Base-by-base conservation (phyloP, 1,284 basidiomycete genomes). In the Tilletia horrida region DNA sequence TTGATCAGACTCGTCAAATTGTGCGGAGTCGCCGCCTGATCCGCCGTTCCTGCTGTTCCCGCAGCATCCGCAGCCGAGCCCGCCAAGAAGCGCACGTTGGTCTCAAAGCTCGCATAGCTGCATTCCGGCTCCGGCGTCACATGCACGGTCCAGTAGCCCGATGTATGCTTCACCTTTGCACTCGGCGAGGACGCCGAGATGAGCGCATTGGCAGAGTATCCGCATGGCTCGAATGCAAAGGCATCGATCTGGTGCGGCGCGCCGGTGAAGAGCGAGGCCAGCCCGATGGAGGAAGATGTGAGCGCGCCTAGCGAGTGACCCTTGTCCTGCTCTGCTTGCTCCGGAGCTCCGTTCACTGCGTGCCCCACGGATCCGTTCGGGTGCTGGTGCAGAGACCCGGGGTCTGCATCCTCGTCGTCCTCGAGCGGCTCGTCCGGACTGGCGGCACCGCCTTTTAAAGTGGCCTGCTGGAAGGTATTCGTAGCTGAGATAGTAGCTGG, bases 41-140 rank as follows among this genome's bases (percentile, higher is more conserved):
- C 27, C 40, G 3, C 18, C 35, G 16, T 11, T n/a, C 7, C n/a
- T n/a, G n/a, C n/a, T n/a, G n/a, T n/a, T n/a, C n/a, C n/a, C n/a
- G n/a, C n/a, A n/a, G n/a, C 63, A n/a, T 29, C 52, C 16, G 23
- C n/a, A 13, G 64, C 1, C 14, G 44, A 52, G 18, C 55, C 55
- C 11, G 55, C 14, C 55, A 59, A 59, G 55, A 59, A 59, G 13
- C 40, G 91, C n/a, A 97, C 88, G 83, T 99, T 99, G 84, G 93
- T 96, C 84, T 99, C 96, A 84, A 98, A 98, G 75, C 90, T 92
- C 63, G 96, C 96, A 83, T 96, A 99, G 62, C 92, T 95, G 89
- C 92, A 97, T 67, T 91, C 94, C 74, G 91, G 88, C 83, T 98
- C 96, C 42, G 96, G 96, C 0, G 96, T 99, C 65, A 98, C 96